Evolutionary conservation across 139 green algal species (phyloP).

Genomic region (Diplosphaera chodatii): DNA sequence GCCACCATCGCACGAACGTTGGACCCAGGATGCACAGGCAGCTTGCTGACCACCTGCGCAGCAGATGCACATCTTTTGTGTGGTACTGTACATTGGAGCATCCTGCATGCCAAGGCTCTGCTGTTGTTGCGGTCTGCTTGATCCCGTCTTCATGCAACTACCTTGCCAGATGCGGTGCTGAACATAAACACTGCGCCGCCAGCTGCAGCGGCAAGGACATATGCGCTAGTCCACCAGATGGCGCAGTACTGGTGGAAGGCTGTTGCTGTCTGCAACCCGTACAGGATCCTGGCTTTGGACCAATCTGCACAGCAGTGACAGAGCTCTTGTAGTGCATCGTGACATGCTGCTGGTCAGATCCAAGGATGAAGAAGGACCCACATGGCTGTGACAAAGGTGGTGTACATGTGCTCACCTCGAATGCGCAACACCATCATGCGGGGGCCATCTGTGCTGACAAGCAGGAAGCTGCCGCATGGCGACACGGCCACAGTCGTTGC

Average conservation of each 20-base stretch:
- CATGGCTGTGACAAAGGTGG: no score
- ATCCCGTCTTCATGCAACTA: neutral
- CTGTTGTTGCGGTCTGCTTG: neutral
- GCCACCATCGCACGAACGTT: constrained; percentile 46
- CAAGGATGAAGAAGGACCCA: no score
- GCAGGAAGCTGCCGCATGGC: constrained; percentile 32
- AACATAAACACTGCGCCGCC: constrained; percentile 39
- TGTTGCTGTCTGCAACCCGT: constrained; percentile 22
- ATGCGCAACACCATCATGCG: constrained; percentile 41
- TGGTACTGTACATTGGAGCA: no score
- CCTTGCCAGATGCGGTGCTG: constrained; percentile 40
- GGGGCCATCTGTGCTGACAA: constrained; percentile 45
- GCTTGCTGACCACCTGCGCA: constrained; percentile 25
- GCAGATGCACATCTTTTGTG: neutral
- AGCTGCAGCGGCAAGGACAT: constrained; percentile 34
- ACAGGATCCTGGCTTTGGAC: constrained; percentile 26
- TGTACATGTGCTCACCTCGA: no score
- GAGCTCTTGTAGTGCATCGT: no score
- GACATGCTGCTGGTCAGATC: no score
- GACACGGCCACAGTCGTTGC: constrained; percentile 39
- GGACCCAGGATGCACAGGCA: constrained; percentile 28
- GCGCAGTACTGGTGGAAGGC: constrained; percentile 30
- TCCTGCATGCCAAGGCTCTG: no score
- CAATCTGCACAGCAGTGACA: constrained; percentile 10
- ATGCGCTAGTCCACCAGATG: constrained; percentile 17